phyloP scores from a whole-genome alignment of 331 rosid genomes.

The Dryas integrifolia region DNA sequence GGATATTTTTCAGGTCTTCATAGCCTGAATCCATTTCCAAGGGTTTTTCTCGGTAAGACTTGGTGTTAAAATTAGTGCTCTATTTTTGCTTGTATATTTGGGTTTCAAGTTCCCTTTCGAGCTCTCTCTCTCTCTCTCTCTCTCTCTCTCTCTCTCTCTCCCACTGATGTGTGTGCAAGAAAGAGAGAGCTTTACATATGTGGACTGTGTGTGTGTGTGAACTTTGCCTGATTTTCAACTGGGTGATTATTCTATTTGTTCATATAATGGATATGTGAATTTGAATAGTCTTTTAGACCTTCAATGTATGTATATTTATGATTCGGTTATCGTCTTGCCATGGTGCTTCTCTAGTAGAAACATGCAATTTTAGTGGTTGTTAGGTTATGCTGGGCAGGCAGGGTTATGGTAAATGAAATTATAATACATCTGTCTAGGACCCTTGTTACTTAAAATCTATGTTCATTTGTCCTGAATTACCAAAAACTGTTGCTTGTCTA shows the following conservation, averaged over 20 bases:
- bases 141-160: not conserved
- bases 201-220: not conserved
- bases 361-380: not conserved
- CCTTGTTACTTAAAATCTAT: not conserved
- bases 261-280: not conserved
- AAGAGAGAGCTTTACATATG: not conserved
- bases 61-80: not conserved
- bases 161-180: not conserved
- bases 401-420: not conserved
- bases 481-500: not conserved
- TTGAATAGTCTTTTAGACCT: not conserved
- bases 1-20: constrained; percentile 17
- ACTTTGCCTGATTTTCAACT: not conserved
- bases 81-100: constrained; percentile 5
- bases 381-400: not conserved
- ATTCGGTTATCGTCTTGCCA: not conserved
- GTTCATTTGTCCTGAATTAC: not conserved
- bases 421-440: not conserved
- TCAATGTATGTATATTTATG: not conserved
- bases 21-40: constrained; percentile 19
- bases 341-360: not conserved
- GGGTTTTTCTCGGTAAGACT: not conserved
- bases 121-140: not conserved
- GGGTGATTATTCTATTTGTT: not conserved
- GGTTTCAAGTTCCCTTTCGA: not conserved